Evolutionary conservation across 306 rosid genomes (phyloP), one percentile per base, ranked within the genome.

Genomic region (Trifolium subterraneum): DNA sequence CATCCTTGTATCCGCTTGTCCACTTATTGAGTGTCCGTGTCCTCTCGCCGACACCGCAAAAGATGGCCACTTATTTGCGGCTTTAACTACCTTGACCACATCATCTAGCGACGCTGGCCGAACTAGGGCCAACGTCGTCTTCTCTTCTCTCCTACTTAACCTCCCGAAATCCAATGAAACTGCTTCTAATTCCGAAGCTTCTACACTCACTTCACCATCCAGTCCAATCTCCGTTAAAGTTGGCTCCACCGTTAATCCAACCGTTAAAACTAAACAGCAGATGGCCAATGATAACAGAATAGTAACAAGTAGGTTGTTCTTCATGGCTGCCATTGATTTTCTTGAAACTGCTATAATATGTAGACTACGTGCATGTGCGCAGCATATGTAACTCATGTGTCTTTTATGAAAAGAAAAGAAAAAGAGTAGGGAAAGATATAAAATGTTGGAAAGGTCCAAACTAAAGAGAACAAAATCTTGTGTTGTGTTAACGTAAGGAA

Each of bases 11-110:
- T 77, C 73, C 0, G 96, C 95, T 79, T 94, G 99, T 25, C 99
- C 99, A 74, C 92, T 90, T 66, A 94, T 90, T 2, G 99, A 94
- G 80, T 94, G 99, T n/a, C 99, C 99, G 52, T 92, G 96, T 0
- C 99, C 99, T 25, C 96, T 79, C 0, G 99, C 99, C 16, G 97
- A 90, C 56, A 94, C 97, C 0, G 80, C 70, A 27, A 90, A 85
- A 31, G 80, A 76, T 38, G 84, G 81, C 0, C 77, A 19, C 7
- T 72, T 74, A 15, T 83, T 84, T 6, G 90, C 96, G 6, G 88
- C 85, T 18, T 65, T 55, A 20, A 94, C 78, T 10, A 88, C 64
- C 54, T 68, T 41, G 0, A 65, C 86, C 29, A 94, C 84, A 72
- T 94, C 99, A 7, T 86, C 68, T 0, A 81, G 87, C 0, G 99